Evolutionary conservation across 352 stramenopile species (phyloP).

Genomic region (Globisporangium perplexum): DNA sequence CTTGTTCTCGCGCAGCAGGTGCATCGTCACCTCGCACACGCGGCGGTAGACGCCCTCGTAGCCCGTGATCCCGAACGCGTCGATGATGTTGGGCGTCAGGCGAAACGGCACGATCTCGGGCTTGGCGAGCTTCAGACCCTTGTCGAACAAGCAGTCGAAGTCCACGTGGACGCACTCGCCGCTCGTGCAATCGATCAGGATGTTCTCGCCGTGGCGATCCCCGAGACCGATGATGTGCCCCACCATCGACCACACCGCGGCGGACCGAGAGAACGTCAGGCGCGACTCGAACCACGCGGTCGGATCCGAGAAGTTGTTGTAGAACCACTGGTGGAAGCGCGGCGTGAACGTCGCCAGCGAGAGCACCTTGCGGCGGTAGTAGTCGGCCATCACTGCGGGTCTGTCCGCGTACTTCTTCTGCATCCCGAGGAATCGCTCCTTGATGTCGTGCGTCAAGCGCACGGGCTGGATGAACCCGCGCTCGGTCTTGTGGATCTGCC

Average conservation of each 20-base stretch:
- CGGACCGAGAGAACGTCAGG: constrained; percentile 73
- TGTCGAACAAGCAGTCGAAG: constrained; percentile 99
- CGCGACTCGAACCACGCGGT: constrained; percentile 97
- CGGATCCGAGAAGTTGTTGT: constrained; percentile 96
- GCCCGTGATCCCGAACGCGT: constrained; percentile 98
- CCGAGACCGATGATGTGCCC: constrained; percentile 93
- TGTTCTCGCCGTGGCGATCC: constrained; percentile 99
- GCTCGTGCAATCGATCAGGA: constrained; percentile 96
- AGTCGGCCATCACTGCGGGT: constrained; percentile 66
- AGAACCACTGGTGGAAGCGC: constrained; percentile 98
- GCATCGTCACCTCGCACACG: constrained; percentile 90
- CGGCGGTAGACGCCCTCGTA: constrained; percentile 94
- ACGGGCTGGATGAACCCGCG: constrained; percentile 76
- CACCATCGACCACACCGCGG: constrained; percentile 97
- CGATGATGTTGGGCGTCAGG: constrained; percentile 99
- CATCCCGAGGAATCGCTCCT: constrained; percentile 87
- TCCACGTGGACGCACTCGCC: constrained; percentile 99
- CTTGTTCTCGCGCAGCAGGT: constrained; percentile 93
- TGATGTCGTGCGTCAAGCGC: constrained; percentile 71
- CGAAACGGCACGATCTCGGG: constrained; percentile 99
- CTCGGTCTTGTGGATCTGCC: constrained; percentile 86
- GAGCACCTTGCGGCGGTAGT: constrained; percentile 67
- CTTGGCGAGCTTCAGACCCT: constrained; percentile 93
- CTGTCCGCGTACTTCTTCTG: constrained; percentile 81
- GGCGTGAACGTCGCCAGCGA: constrained; percentile 84